phyloP scores from a whole-genome alignment of 2,329 filamentous ascomycete genomes.

The Basipetospora chlamydospora region DNA sequence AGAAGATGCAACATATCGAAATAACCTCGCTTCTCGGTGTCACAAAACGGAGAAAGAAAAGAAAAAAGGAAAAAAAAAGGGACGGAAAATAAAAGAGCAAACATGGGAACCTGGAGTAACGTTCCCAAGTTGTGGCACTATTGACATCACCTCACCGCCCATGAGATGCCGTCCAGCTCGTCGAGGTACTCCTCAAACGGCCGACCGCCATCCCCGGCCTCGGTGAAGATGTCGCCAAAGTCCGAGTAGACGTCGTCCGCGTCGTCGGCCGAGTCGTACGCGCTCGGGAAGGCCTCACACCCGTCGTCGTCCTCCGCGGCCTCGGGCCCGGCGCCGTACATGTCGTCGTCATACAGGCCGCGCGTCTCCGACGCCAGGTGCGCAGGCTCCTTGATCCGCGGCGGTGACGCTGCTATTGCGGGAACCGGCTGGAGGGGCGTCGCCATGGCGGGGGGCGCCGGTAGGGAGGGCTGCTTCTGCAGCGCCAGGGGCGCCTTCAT shows the following conservation, averaged over 20 bases:
- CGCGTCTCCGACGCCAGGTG: neutral
- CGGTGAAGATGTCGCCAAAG: conserved; percentile 37
- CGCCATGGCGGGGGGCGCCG: neutral
- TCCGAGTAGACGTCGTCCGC: conserved; percentile 39
- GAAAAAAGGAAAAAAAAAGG: neutral
- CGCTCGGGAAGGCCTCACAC: conserved; percentile 34
- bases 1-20: too few species aligned
- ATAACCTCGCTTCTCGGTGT: too few species aligned
- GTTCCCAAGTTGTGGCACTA: too few species aligned
- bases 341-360: conserved; percentile 3
- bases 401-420: neutral
- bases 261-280: conserved; percentile 26
- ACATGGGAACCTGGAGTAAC: too few species aligned
- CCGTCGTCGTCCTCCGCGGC: conserved; percentile 24
- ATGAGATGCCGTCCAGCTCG: conserved; percentile 40
- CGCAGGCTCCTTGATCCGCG: neutral
- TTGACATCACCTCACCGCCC: conserved; percentile 15
- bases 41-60: neutral
- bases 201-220: conserved; percentile 14
- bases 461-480: neutral
- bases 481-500: neutral
- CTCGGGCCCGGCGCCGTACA: too few species aligned
- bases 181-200: conserved; percentile 41
- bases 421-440: too few species aligned
- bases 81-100: neutral